Conservation (phyloP, 1,284 basidiomycete species). For the Moesziomyces antarcticus region DNA sequence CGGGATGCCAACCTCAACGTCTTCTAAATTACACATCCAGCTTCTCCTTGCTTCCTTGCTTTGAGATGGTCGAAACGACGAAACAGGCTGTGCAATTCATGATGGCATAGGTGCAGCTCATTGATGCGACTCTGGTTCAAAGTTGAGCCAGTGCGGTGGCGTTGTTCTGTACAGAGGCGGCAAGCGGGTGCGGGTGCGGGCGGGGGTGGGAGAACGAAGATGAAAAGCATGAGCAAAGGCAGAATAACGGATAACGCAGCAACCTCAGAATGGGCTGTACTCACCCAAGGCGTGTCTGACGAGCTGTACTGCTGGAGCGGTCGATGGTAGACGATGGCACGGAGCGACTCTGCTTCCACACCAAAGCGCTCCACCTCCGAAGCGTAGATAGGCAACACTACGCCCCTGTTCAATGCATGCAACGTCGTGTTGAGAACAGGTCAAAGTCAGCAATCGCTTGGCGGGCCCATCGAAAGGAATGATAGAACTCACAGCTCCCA, state of each 20-base stretch:
- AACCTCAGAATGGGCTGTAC: not conserved
- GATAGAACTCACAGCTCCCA: slow-evolving; percentile 56
- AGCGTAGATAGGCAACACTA: slow-evolving; percentile 52
- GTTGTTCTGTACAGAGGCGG: slow-evolving; percentile 8
- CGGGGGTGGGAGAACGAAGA: not conserved
- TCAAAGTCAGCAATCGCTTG: not conserved
- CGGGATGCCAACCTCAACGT: no score
- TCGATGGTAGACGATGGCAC: slow-evolving; percentile 51
- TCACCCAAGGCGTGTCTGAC: slow-evolving; percentile 54
- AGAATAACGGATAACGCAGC: no score
- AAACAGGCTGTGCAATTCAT: no score
- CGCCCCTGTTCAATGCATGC: slow-evolving; percentile 19
- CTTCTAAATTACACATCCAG: no score
- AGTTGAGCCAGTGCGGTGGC: slow-evolving; percentile 3
- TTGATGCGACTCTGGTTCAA: not conserved
- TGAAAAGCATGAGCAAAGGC: not conserved
- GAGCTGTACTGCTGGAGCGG: slow-evolving; percentile 41
- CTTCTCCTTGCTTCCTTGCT: no score
- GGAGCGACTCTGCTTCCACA: slow-evolving; percentile 24
- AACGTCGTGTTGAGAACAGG: no score
- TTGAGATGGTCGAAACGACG: no score
- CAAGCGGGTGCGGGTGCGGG: no score
- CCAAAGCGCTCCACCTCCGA: slow-evolving; percentile 37
- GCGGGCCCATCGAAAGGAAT: no score
- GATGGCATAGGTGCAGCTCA: no score